A percentile compares a stretch with the other conserved stretches of the same genome.
Conservation (phyloP, 306 rosid genomes). For the Prunus davidiana region DNA sequence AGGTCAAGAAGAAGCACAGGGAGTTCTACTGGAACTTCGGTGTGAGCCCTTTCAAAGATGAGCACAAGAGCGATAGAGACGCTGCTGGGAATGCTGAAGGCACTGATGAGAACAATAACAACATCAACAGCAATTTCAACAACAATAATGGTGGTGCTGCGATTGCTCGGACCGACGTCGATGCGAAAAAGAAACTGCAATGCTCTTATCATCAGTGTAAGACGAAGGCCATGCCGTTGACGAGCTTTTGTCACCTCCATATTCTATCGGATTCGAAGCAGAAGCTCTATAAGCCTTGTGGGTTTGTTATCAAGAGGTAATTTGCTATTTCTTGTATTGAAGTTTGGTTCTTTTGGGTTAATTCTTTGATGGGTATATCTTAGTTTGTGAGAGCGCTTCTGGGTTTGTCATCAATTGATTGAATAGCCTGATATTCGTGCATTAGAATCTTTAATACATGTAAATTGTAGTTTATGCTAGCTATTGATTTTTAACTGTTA, state of each 20-base stretch:
- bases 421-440: neutral
- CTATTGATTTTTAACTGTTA: neutral
- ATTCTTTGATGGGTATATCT: neutral
- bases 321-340: neutral
- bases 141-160: neutral
- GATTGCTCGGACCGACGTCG: neutral
- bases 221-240: slow-evolving; percentile 59
- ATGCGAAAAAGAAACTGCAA: neutral
- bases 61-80: slow-evolving; percentile 20
- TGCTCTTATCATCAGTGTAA: slow-evolving; percentile 57
- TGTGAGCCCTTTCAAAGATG: slow-evolving; percentile 64
- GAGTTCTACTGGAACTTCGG: slow-evolving; percentile 73
- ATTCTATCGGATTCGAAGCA: slow-evolving; percentile 66
- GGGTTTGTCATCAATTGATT: neutral
- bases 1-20: slow-evolving; percentile 40
- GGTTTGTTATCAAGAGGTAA: slow-evolving; percentile 53
- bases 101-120: neutral
- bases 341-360: neutral
- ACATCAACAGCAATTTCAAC: neutral
- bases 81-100: slow-evolving; percentile 9
- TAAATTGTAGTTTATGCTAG: neutral
- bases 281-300: slow-evolving; percentile 61
- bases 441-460: neutral
- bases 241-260: slow-evolving; percentile 61
- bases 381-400: neutral